Evolutionary conservation across 805 yeast species (phyloP).

Genomic region (Ogataea nonfermentans): DNA sequence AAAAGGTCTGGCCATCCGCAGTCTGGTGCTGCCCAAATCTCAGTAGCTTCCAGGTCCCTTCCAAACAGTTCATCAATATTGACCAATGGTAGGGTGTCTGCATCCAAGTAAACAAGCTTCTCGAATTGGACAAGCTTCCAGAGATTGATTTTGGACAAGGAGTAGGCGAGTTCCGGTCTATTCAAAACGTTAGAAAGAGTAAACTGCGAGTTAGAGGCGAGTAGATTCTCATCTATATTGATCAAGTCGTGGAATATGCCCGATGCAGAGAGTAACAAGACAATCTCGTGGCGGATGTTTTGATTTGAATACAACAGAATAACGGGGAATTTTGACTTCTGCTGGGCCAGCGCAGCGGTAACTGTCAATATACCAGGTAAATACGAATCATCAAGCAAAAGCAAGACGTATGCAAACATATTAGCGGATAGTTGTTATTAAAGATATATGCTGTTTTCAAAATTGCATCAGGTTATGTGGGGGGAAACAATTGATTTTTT

Average conservation of each 20-base stretch:
- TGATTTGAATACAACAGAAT: conserved; percentile 24
- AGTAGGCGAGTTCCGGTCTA: conserved; percentile 33
- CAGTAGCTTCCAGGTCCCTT: conserved; percentile 24
- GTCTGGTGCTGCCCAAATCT: conserved; percentile 65
- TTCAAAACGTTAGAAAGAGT: conserved; percentile 23
- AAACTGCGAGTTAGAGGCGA: conserved; percentile 19
- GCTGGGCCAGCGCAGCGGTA: conserved; percentile 26
- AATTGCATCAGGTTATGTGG: background rate
- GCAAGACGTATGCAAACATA: conserved; percentile 31
- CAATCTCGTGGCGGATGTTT: conserved; percentile 15
- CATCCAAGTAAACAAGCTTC: conserved; percentile 58
- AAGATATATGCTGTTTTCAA: background rate
- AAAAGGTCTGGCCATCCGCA: conserved; percentile 92
- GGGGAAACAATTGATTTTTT: background rate
- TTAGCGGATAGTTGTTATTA: conserved; percentile 1
- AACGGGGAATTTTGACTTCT: conserved; percentile 21
- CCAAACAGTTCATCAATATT: conserved; percentile 32
- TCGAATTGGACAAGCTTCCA: conserved; percentile 48
- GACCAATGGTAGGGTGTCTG: conserved; percentile 49
- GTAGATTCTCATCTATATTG: conserved; percentile 24
- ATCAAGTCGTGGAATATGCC: conserved; percentile 20
- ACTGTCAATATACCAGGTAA: conserved; percentile 39
- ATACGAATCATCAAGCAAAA: conserved; percentile 35
- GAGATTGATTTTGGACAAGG: conserved; percentile 54
- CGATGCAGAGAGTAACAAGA: conserved; percentile 12